phyloP scores from a whole-genome alignment of 495 filamentous ascomycete genomes.

The Corynascus novoguineensis region DNA sequence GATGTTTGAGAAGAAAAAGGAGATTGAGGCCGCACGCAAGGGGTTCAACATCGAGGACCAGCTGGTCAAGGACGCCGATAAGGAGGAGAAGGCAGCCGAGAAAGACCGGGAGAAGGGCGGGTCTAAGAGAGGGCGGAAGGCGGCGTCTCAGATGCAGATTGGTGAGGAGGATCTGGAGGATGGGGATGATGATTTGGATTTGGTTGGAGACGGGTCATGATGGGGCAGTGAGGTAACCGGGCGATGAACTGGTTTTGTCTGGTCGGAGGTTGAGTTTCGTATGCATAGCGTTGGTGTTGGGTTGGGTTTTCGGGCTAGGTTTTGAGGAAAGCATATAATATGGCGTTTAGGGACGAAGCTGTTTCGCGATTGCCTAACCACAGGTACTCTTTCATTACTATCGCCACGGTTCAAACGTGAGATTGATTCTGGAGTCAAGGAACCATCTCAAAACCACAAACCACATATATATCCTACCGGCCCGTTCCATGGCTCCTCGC shows the following conservation, averaged over 20 bases:
- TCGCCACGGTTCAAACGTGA: too few relatives aligned
- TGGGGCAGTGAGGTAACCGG: constrained; percentile 19
- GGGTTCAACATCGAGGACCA: constrained; percentile 49
- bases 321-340: background rate
- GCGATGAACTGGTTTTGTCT: constrained; percentile 6
- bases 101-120: constrained; percentile 7
- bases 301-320: background rate
- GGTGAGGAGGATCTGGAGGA: constrained; percentile 35
- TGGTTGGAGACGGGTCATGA: constrained; percentile 26
- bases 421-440: too few relatives aligned
- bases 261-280: background rate
- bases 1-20: constrained; percentile 71
- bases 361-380: too few relatives aligned
- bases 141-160: constrained; percentile 11
- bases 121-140: constrained; percentile 4
- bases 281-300: constrained; percentile 12
- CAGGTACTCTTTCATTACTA: too few relatives aligned
- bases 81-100: constrained; percentile 35
- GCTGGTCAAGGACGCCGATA: constrained; percentile 37
- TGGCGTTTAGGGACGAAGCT: background rate
- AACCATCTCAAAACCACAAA: too few relatives aligned
- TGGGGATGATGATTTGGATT: constrained; percentile 30
- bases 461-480: too few relatives aligned
- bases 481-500: too few relatives aligned
- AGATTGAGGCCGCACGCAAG: constrained; percentile 70